Conservation (phyloP, 345 rosid genomes). For the Laguncularia racemosa region DNA sequence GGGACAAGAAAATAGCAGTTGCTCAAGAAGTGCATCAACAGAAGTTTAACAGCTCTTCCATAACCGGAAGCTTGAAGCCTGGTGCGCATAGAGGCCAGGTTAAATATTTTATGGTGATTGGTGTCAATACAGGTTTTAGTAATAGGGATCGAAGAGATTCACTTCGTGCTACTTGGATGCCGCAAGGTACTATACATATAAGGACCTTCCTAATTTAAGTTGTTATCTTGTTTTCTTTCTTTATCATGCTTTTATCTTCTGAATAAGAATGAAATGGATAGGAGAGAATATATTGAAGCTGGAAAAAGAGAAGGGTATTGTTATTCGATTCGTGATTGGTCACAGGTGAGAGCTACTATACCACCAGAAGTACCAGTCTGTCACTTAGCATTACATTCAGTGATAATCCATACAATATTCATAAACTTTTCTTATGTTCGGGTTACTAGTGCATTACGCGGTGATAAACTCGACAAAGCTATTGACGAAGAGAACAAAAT, state of each 20-base stretch:
- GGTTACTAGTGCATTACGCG: conserved; percentile 27
- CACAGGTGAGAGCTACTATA: conserved; percentile 45
- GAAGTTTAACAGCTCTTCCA: conserved; percentile 1
- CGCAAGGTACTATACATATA: conserved; percentile 43
- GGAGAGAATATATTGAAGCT: conserved; percentile 54
- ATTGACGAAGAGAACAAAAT: conserved; percentile 63
- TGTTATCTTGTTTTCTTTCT: background rate
- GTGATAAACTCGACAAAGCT: conserved; percentile 66
- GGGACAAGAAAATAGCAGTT: conserved; percentile 37
- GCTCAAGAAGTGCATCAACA: conserved; percentile 35
- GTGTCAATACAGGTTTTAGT: conserved; percentile 83
- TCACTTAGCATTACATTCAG: too few species aligned
- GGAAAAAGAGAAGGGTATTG: conserved; percentile 73
- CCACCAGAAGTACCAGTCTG: too few species aligned
- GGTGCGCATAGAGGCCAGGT: conserved; percentile 13
- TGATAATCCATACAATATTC: too few species aligned
- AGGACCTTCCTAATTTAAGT: background rate
- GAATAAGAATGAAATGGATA: conserved; percentile 7
- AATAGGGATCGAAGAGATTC: conserved; percentile 82
- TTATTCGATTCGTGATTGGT: conserved; percentile 84
- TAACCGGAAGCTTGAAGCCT: conserved; percentile 14
- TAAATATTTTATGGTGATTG: conserved; percentile 75
- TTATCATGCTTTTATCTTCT: background rate
- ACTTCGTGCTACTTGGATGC: conserved; percentile 88
- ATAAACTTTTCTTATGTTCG: conserved; percentile 5